Base-by-base conservation (phyloP, 2,329 filamentous ascomycete genomes). In the Ophiostoma montium region DNA sequence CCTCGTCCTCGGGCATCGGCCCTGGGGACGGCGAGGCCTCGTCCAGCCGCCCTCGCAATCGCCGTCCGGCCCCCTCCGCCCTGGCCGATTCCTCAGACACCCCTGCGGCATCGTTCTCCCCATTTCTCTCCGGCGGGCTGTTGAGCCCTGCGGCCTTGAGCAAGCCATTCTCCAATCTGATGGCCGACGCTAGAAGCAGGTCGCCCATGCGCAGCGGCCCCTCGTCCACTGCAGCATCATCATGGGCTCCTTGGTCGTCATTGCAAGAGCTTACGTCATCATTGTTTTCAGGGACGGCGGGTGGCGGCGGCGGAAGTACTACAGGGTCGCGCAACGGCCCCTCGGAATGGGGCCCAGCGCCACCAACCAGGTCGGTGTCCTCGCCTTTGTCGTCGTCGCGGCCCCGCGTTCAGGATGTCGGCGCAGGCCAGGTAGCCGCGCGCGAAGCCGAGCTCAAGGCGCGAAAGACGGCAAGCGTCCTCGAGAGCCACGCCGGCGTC, bases 401-500 rank as follows among this genome's bases (percentile, higher is more conserved):
- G 35, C 68, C 70, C 2, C 61, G 61, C 5, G 59, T 70, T 23
- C 61, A 66, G 35, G 70, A 75, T 49, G 72, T 80, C 46, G 76
- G 71, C 1, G 68, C 70, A 12, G 77, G 76, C 9, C 47, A 51
- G 13, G 60, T 70, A 23, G 70, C 67, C 3, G 67, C 76, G 51
- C 69, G 75, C 49, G 71, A 80, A 33, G 68, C 72, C 10, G 69
- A 70, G 27, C 61, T 80, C 46, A 75, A 68, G 55, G 72, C 75
- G 16, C 72, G 71, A 51, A 75, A 70, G 58, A 78, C 68, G 38
- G 76, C 74, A 21, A 78, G 74, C 54, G 67, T 82, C 3, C 59
- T 82, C 39, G 76, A 82, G 58, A 78, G 74, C 49, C 70, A 79
- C 48, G 73, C 78, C 7, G 74, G 75, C 15, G 74, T 76, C 33